phyloP scores from a whole-genome alignment of 495 filamentous ascomycete species.

The Aspergillus egyptiacus region DNA sequence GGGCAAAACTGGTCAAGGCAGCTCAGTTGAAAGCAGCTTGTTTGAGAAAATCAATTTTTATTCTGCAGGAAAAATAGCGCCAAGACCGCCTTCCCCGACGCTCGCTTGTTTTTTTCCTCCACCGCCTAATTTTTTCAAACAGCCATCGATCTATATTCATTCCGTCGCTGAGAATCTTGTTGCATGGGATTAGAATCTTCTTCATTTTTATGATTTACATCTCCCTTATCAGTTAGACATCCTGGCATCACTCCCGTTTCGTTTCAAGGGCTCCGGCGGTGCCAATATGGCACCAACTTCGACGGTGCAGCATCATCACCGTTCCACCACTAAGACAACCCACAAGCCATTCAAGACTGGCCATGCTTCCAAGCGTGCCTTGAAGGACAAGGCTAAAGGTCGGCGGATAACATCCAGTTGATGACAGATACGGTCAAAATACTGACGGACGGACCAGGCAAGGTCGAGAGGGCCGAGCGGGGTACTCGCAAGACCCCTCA shows the following conservation, averaged over 20 bases:
- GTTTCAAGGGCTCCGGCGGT: slow-evolving; percentile 78
- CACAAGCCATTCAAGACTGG: slow-evolving; percentile 89
- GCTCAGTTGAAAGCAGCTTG: not conserved
- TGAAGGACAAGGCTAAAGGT: slow-evolving; percentile 83
- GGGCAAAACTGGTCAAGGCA: not conserved
- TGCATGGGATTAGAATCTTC: not conserved
- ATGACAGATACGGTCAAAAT: not conserved
- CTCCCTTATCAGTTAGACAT: slow-evolving; percentile 4
- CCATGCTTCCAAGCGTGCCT: slow-evolving; percentile 78
- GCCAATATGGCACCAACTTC: slow-evolving; percentile 46
- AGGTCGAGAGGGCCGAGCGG: slow-evolving; percentile 52
- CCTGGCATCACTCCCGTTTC: slow-evolving; percentile 66
- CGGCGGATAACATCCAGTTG: not conserved
- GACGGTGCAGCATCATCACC: slow-evolving; percentile 76
- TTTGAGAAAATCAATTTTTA: slow-evolving; percentile 16
- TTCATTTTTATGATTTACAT: not conserved
- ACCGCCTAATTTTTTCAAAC: slow-evolving; percentile 22
- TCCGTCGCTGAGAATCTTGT: slow-evolving; percentile 5
- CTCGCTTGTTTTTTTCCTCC: slow-evolving; percentile 19
- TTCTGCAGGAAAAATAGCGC: slow-evolving; percentile 22
- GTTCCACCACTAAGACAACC: slow-evolving; percentile 76
- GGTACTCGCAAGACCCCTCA: slow-evolving; percentile 79
- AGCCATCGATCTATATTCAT: slow-evolving; percentile 8
- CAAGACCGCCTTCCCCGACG: slow-evolving; percentile 22
- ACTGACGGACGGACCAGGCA: slow-evolving; percentile 40